These are phyloP conservation scores for Saccharomyces hybrid DNA, from an alignment of 1,139 yeast species.

Conservation along the genomic window DNA sequence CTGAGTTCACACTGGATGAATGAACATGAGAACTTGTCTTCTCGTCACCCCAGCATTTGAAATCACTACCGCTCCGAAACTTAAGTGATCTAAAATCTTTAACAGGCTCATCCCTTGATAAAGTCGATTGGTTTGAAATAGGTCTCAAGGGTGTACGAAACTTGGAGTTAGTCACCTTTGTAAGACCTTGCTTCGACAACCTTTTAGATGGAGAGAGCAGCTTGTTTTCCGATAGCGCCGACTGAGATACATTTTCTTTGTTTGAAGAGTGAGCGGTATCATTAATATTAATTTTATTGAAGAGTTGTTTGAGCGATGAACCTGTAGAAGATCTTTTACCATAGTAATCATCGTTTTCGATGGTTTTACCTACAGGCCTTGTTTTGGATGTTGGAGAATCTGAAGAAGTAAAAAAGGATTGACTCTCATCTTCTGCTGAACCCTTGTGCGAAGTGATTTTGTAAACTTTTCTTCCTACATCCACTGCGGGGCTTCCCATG, in stretches of 20 bases:
- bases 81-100: background rate
- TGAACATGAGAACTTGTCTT: background rate
- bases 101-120: background rate
- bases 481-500: background rate
- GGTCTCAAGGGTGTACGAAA: background rate
- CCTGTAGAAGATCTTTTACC: conserved; percentile 27
- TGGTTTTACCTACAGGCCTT: conserved; percentile 7
- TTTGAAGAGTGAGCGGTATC: conserved; percentile 9
- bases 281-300: conserved; percentile 22
- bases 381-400: conserved; percentile 25
- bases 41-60: background rate
- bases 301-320: conserved; percentile 26
- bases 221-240: background rate
- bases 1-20: background rate
- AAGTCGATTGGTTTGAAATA: background rate
- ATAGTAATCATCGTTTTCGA: background rate
- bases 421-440: background rate
- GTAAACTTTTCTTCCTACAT: background rate
- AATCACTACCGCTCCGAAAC: background rate
- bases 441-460: background rate
- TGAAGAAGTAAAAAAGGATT: conserved; percentile 26
- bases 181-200: background rate
- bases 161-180: background rate
- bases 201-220: background rate
- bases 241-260: background rate